These are phyloP conservation scores for Wickerhamiella spandovensis DNA, from an alignment of 805 yeast genomes.

Conservation along the genomic window DNA sequence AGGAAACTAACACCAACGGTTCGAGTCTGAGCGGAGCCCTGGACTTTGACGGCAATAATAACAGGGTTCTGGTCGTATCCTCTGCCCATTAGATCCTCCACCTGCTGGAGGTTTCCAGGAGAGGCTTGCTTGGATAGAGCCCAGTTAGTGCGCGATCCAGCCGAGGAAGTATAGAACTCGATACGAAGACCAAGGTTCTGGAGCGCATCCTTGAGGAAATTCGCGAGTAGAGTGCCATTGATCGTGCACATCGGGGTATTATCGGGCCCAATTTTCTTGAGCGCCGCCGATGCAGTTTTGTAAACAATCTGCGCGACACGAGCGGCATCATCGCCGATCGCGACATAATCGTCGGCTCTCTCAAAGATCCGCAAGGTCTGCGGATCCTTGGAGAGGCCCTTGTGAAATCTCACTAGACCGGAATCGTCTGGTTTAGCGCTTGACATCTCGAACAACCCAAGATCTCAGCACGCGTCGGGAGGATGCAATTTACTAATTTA, in stretches of 20 bases:
- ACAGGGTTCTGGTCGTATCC: constrained; percentile 34
- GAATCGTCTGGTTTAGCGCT: background rate
- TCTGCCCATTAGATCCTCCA: constrained; percentile 54
- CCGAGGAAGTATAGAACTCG: constrained; percentile 56
- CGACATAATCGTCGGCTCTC: constrained; percentile 68
- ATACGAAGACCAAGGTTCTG: constrained; percentile 62
- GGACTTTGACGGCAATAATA: constrained; percentile 38
- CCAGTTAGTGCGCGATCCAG: constrained; percentile 32
- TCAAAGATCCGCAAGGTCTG: constrained; percentile 53
- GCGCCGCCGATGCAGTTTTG: constrained; percentile 61
- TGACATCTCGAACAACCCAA: background rate
- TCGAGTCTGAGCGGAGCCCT: constrained; percentile 31
- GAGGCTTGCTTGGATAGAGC: constrained; percentile 51
- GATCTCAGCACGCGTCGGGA: background rate
- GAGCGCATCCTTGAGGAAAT: constrained; percentile 50
- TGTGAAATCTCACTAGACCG: background rate
- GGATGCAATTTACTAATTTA: background rate
- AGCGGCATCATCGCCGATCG: constrained; percentile 62
- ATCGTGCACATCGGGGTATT: constrained; percentile 40
- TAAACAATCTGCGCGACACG: constrained; percentile 74
- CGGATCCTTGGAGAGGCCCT: background rate
- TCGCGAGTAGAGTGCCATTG: constrained; percentile 58
- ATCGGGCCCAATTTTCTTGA: constrained; percentile 34
- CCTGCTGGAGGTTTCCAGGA: constrained; percentile 76
- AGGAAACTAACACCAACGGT: constrained; percentile 68